phyloP scores from a whole-genome alignment of 495 filamentous ascomycete species.

The Aspergillus saccharolyticus region DNA sequence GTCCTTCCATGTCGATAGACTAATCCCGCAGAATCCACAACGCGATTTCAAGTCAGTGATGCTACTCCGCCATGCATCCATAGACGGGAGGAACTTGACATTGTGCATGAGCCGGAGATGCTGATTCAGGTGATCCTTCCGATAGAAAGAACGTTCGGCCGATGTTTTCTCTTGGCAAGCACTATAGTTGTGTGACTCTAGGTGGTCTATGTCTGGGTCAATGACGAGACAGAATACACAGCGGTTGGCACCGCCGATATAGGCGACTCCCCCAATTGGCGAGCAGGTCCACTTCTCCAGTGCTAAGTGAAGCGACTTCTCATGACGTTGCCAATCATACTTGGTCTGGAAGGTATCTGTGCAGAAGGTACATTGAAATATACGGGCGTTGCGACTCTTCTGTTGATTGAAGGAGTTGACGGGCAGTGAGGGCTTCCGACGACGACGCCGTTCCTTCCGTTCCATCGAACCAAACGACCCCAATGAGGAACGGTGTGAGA shows the following conservation, averaged over 20 bases:
- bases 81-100: constrained; percentile 60
- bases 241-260: constrained; percentile 34
- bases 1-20: constrained; percentile 66
- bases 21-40: constrained; percentile 66
- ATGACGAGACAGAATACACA: constrained; percentile 71
- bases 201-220: constrained; percentile 64
- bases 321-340: constrained; percentile 88
- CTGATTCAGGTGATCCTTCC: constrained; percentile 84
- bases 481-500: constrained; percentile 59
- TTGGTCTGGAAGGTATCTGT: constrained; percentile 83
- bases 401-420: constrained; percentile 41
- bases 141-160: constrained; percentile 74
- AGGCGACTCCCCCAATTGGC: constrained; percentile 46
- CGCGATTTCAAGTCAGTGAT: constrained; percentile 66
- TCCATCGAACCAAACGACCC: constrained; percentile 65
- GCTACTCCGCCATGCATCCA: constrained; percentile 75
- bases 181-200: constrained; percentile 70
- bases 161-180: constrained; percentile 68
- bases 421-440: constrained; percentile 51
- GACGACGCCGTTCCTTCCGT: constrained; percentile 65
- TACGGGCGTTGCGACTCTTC: constrained; percentile 37
- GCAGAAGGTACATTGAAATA: constrained; percentile 91
- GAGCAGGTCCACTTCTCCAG: constrained; percentile 87
- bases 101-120: constrained; percentile 78
- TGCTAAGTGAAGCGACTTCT: constrained; percentile 78